phyloP scores from a whole-genome alignment of 768 basidiomycete species.

The Pisolithus microcarpus region DNA sequence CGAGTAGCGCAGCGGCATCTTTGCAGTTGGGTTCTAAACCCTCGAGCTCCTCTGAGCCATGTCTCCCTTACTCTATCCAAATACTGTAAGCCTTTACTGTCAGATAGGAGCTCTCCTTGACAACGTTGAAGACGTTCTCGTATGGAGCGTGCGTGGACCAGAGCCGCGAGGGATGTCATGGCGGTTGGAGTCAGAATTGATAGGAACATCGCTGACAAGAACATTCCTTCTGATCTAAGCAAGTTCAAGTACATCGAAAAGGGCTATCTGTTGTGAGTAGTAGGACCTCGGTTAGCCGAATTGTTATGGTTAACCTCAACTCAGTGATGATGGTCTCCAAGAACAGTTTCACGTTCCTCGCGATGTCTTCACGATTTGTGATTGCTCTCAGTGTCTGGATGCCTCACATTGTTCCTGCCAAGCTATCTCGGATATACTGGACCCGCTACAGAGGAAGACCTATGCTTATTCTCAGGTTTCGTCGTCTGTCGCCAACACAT shows the following conservation, averaged over 20 bases:
- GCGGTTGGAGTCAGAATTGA: slow-evolving; percentile 30
- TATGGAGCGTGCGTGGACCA: slow-evolving; percentile 26
- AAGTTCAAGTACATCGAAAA: slow-evolving; percentile 49
- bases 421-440: slow-evolving; percentile 32
- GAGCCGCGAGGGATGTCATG: slow-evolving; percentile 14
- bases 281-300: neutral
- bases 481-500: neutral
- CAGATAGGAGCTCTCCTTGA: neutral
- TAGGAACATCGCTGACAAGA: slow-evolving; percentile 27
- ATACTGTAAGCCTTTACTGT: slow-evolving; percentile 10
- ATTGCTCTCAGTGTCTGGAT: slow-evolving; percentile 33
- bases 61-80: slow-evolving; percentile 13
- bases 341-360: slow-evolving; percentile 18
- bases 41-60: slow-evolving; percentile 11
- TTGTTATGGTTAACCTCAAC: slow-evolving; percentile 3
- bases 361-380: slow-evolving; percentile 37
- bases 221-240: slow-evolving; percentile 35
- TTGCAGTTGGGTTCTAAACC: slow-evolving; percentile 6
- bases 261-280: slow-evolving; percentile 42
- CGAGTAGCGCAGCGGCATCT: neutral
- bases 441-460: slow-evolving; percentile 19
- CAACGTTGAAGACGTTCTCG: slow-evolving; percentile 15
- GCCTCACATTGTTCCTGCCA: slow-evolving; percentile 43
- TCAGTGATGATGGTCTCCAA: slow-evolving; percentile 14
- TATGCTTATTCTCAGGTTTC: slow-evolving; percentile 42